phyloP scores from a whole-genome alignment of 2,329 filamentous ascomycete species.

The Fusarium sp. region DNA sequence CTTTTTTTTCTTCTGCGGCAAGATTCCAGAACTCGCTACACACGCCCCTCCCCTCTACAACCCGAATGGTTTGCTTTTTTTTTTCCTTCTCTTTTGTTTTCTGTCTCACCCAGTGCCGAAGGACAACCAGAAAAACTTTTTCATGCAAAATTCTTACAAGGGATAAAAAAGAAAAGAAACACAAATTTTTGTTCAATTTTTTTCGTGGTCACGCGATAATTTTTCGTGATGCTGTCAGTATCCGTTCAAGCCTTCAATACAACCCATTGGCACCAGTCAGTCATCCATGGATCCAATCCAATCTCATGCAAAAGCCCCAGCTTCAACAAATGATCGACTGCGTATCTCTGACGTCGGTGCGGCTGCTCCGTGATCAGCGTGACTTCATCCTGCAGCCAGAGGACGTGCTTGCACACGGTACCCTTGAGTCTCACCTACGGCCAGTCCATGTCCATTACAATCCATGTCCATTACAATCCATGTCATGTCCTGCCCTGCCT shows the following conservation, averaged over 20 bases:
- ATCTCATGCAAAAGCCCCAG: background rate
- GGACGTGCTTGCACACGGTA: slow-evolving; percentile 31
- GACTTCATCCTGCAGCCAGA: slow-evolving; percentile 44
- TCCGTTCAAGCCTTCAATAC: background rate
- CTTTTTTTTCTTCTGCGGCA: background rate
- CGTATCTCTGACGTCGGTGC: slow-evolving; percentile 35
- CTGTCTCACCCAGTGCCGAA: slow-evolving; percentile 18
- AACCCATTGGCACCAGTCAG: background rate
- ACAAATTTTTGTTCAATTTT: background rate
- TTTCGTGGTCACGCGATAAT: slow-evolving; percentile 21
- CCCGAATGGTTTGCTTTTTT: slow-evolving; percentile 14
- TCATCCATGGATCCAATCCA: background rate
- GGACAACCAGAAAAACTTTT: background rate
- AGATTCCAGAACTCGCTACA: slow-evolving; percentile 29
- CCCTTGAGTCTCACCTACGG: slow-evolving; percentile 28
- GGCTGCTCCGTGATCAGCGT: slow-evolving; percentile 30
- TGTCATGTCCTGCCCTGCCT: background rate
- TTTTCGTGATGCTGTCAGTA: background rate
- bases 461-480: background rate
- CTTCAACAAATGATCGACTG: background rate
- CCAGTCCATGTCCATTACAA: background rate
- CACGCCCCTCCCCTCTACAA: background rate
- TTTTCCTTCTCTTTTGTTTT: background rate
- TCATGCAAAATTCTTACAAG: slow-evolving; percentile 2
- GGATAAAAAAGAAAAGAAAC: background rate